These are phyloP conservation scores for Eucalyptus erythrocorys DNA, from an alignment of 345 rosid species.

Conservation along the genomic window DNA sequence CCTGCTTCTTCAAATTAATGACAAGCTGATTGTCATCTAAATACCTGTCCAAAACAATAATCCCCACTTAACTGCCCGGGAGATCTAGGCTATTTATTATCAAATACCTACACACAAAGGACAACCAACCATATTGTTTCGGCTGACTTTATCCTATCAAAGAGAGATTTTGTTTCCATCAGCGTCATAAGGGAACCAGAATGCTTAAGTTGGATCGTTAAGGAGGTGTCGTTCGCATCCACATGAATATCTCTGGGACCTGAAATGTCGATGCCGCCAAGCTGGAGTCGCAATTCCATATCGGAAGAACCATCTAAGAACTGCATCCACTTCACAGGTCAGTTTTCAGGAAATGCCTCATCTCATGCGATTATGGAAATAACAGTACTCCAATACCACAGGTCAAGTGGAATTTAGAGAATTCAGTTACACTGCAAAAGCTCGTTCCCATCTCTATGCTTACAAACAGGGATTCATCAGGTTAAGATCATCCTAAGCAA, in stretches of 20 bases:
- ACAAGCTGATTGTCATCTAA: constrained; percentile 76
- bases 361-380: background rate
- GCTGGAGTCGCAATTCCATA: constrained; percentile 60
- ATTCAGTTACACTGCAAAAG: background rate
- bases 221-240: constrained; percentile 60
- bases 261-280: constrained; percentile 18
- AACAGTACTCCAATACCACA: background rate
- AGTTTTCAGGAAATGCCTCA: background rate
- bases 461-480: background rate
- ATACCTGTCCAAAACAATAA: constrained; percentile 35
- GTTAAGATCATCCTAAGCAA: background rate
- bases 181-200: constrained; percentile 35
- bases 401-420: background rate
- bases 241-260: constrained; percentile 61
- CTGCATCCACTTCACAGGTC: constrained; percentile 17
- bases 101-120: background rate
- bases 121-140: constrained; percentile 77
- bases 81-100: background rate
- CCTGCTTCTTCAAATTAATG: constrained; percentile 78
- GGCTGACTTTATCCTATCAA: constrained; percentile 58
- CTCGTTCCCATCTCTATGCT: background rate
- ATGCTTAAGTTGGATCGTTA: constrained; percentile 34
- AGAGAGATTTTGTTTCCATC: constrained; percentile 53
- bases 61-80: background rate
- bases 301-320: constrained; percentile 69